Evolutionary conservation across 345 rosid genomes (phyloP), one percentile per base, ranked within the genome.

Genomic region (Eutrema yunnanense): DNA sequence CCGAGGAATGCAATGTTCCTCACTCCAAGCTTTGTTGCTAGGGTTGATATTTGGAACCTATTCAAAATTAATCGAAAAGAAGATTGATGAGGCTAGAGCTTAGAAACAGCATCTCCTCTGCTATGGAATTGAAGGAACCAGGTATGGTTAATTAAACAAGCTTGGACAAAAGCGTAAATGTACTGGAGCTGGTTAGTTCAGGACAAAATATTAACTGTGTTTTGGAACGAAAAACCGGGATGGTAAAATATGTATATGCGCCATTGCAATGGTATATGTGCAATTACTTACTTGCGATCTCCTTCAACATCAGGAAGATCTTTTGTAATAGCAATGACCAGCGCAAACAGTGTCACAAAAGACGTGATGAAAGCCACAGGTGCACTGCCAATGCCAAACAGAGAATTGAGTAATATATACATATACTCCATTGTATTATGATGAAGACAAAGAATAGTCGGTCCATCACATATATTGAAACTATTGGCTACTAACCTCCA

Each of bases 241-340:
- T 8, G 9, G 6, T 14, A 9, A 47, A n/a, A 38, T 38, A 9
- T 12, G 2, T 43, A 43, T 4, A 12, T 43, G 14, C 2, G 13
- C 47, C 47, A 43, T 12, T 43, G 47, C 16, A 2, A 55, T 6
- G 32, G 62, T 67, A 37, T 29, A 69, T 8, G 6, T 43, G 67
- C 57, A 59, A 5, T 42, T 22, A 78, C 92, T 85, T 85, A 94
- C 98, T 89, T 91, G 80, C 92, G 93, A 86, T 91, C 98, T 48
- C 98, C 98, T 73, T 94, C 98, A 30, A 91, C 95, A 73, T 91
- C 96, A 38, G 97, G 95, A 74, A 94, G 96, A 84, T 94, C 98
- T 78, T 89, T 89, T 42, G 98, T 91, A 74, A 94, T 87, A 70
- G 97, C 98, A 70, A 94, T 91, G 67, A 94, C 98, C 66, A 89